Evolutionary conservation across 2,329 filamentous ascomycete genomes (phyloP), one percentile per base, ranked within the genome.

Genomic region (Penicillium brevicompactum): DNA sequence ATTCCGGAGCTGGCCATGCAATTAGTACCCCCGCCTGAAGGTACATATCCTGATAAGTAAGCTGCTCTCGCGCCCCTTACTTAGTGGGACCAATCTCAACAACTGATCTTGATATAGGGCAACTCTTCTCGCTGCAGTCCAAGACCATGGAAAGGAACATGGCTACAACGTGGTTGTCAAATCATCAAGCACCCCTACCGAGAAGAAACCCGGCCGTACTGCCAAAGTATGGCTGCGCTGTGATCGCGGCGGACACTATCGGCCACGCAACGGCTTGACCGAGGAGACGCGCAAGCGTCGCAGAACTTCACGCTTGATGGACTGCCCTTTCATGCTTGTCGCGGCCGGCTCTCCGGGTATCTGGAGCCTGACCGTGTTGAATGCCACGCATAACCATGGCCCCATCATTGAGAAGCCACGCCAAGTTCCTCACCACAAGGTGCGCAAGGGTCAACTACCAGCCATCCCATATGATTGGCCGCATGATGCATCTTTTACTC

Each of bases 151-250:
- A 30, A 77, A 76, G 61, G 63, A 69, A 4, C 74, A 77, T 61
- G 75, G 75, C 18, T 78, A 78, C 57, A 76, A 77, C 59, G 70
- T 78, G 22, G 75, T 77, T 8, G 73, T 78, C 47, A 78, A 78
- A 49, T 77, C 75, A n/a, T 78, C 75, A 16, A 77, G 74, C 56
- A 76, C 72, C 1, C 75, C 75, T 6, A 77, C 74, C 5, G 74
- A 77, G 52, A 76, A 77, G 61, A 78, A 78, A 48, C 75, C 75
- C 6, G 74, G 74, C 30, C 72, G 75, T 10, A 76, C 74, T 2
- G 74, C 74, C 34, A 78, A 78, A 46, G 70, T 78, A 8, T 77
- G 75, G 75, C 61, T 77, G 55, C 72, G 75, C 46, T 77, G 75
- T 64, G 75, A 77, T 61, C 74, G 75, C 22, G 75, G 75, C 40